These are phyloP conservation scores for Ramularia endophylla DNA, from an alignment of 2,329 filamentous ascomycete genomes.

Conservation along the genomic window DNA sequence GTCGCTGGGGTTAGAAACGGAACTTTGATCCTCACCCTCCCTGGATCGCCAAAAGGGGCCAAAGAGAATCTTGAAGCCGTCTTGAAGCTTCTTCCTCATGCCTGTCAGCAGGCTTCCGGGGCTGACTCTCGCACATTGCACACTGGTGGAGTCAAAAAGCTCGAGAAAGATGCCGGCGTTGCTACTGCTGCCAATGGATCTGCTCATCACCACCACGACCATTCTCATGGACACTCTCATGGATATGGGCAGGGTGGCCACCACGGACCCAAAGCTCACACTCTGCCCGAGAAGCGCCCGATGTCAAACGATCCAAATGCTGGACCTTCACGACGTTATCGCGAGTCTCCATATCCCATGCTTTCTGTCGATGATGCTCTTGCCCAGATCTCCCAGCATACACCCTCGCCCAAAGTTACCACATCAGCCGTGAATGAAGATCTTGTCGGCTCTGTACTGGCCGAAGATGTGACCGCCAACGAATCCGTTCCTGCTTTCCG, in stretches of 20 bases:
- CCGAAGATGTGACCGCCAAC: constrained; percentile 70
- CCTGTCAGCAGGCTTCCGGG: constrained; percentile 83
- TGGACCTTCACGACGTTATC: constrained; percentile 62
- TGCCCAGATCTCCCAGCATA: constrained; percentile 63
- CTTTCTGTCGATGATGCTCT: constrained; percentile 78
- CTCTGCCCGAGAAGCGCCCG: constrained; percentile 53
- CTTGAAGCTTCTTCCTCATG: constrained; percentile 86
- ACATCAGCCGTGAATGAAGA: constrained; percentile 56
- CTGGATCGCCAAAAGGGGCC: constrained; percentile 91
- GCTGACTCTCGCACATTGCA: constrained; percentile 76
- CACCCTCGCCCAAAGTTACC: constrained; percentile 56
- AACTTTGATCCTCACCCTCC: constrained; percentile 79
- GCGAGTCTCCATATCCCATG: constrained; percentile 90
- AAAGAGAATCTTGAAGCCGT: constrained; percentile 88
- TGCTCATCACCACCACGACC: constrained; percentile 31
- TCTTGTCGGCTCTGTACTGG: constrained; percentile 72
- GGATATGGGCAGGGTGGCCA: constrained; percentile 44
- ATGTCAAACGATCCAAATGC: constrained; percentile 55
- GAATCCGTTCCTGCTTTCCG: constrained; percentile 90
- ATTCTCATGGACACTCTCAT: constrained; percentile 40
- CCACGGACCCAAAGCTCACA: constrained; percentile 64
- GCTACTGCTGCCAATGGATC: constrained; percentile 16
- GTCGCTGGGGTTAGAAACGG: constrained; percentile 80
- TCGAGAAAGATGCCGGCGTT: constrained; percentile 73
- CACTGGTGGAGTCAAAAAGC: constrained; percentile 70